Base-by-base conservation (phyloP, 2,329 filamentous ascomycete genomes). In the Bipolaris bicolor region DNA sequence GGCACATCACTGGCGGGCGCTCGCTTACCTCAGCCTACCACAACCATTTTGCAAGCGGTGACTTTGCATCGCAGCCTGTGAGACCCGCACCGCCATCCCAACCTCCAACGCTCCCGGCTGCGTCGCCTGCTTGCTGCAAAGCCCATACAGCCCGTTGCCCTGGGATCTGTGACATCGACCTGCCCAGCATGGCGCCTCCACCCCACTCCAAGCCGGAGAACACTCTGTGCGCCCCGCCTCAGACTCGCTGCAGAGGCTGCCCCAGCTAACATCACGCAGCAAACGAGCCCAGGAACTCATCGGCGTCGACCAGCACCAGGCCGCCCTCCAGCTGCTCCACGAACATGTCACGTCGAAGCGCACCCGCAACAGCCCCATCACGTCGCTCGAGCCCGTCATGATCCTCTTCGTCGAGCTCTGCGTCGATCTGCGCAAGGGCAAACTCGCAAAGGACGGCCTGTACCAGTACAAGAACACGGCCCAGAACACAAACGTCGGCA, bases 381-480 rank as follows among this genome's bases (percentile, higher is more conserved):
- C 90, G 65, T 96, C 93, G 52, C 83, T 99, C 75, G 95, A 99
- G 87, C 95, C 95, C 66, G 94, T 99, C 67, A 98, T 99, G 93
- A 85, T 98, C 80, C 89, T 97, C 68, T 89, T 99, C 76, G 94
- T 99, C 73, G 92, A 98, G 81, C 87, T 98, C 58, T 97, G 91
- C 68, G 95, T 99, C 73, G 94, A 98, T 75, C 88, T 97, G 73
- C 92, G 95, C 82, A 99, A 98, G 82, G 95, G 95, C 71, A 99
- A 99, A 81, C 86, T 95, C 60, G 95, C 94, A 79, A 99, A 99
- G 85, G 95, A 99, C 82, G 95, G 95, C 61, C 86, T 99, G 47
- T 99, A 98, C 79, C 95, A 97, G 79, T 99, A 99, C 86, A 99
- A 99, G 86, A 99, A 99, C 80, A 98, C 97, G 68, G 94, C 93